Evolutionary conservation across 176 grass and related monocot genomes (phyloP).

Genomic region (Phoenix roebelenii): DNA sequence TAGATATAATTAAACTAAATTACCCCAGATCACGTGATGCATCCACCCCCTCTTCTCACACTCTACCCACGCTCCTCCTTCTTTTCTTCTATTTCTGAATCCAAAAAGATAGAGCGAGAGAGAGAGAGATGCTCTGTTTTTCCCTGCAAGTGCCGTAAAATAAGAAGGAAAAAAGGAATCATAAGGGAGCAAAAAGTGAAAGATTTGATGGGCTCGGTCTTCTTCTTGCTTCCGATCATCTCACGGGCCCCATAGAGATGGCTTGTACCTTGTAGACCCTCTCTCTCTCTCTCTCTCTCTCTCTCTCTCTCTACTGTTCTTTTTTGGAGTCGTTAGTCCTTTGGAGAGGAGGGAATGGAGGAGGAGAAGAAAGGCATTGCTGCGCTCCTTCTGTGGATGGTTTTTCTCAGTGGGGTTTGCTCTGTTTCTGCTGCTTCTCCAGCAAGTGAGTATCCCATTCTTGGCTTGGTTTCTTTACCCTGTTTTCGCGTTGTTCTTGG

Average conservation of each 20-base stretch:
- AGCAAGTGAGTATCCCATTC: slow-evolving; percentile 41
- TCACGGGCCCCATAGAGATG: slow-evolving; percentile 17
- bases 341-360: background rate
- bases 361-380: background rate
- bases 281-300: background rate
- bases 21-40: background rate
- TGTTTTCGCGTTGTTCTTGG: background rate
- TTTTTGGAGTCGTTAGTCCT: background rate
- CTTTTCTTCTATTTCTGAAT: background rate
- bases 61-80: too few species aligned
- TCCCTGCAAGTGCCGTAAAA: background rate
- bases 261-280: background rate
- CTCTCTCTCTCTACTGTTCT: background rate
- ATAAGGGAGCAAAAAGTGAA: slow-evolving; percentile 12
- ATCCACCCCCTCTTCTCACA: too few species aligned
- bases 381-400: slow-evolving; percentile 14
- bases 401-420: slow-evolving; percentile 19
- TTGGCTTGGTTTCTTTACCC: background rate
- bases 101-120: too few species aligned
- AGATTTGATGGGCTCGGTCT: slow-evolving; percentile 14
- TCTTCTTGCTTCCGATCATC: background rate
- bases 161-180: too few species aligned
- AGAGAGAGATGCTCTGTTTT: background rate
- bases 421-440: slow-evolving; percentile 48
- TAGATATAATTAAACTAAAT: background rate